Evolutionary conservation across 495 filamentous ascomycete species (phyloP), one percentile per base, ranked within the genome.

Genomic region (Oleoguttula mirabilis): DNA sequence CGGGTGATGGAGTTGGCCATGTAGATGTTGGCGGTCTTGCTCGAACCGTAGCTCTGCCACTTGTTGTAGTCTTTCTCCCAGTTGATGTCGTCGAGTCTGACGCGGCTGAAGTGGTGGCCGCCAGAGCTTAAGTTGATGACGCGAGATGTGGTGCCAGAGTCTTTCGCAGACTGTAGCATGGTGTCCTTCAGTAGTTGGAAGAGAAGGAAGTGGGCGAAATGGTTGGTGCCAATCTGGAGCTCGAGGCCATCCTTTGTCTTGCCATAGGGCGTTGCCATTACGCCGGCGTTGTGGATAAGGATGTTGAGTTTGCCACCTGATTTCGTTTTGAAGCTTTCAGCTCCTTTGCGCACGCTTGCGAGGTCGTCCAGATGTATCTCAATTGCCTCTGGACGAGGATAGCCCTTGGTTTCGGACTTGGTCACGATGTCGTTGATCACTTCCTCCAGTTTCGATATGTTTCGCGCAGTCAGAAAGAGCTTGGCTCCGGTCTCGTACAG

Each of bases 171-270:
- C 11, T 59, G 42, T 12, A 71, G 54, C 7, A 73, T 55, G 16
- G 59, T 31, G 6, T 57, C 54, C 45, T 64, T 60, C 21, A 75
- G 62, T 3, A 67, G 60, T 14, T 65, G 41, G 55, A 72, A 70
- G 8, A 75, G 55, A 10, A 72, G 62, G 54, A 72, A 73, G 43
- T 75, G 69, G 5, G 51, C 61, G 1, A 73, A 58, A 48, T 75
- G 66, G 53, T 76, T 75, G 1, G 63, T 68, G 14, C 58, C 66
- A 32, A 77, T 63, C 32, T 73, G 51, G 8, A 10, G 50, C 45
- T 75, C 70, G 39, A 69, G 54, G 8, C 65, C 66, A 32, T 75
- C 67, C 7, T 49, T 48, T 1, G 65, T 74, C 0, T 60, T 61
- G 1, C 12, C n/a, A 23, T 33, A 47, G 3, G 51, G 51, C 1